Percentiles rank a stretch among this genome's conserved stretches.
Conservation (phyloP, 164 flowering plant species). For the Tetracentron sinense region DNA sequence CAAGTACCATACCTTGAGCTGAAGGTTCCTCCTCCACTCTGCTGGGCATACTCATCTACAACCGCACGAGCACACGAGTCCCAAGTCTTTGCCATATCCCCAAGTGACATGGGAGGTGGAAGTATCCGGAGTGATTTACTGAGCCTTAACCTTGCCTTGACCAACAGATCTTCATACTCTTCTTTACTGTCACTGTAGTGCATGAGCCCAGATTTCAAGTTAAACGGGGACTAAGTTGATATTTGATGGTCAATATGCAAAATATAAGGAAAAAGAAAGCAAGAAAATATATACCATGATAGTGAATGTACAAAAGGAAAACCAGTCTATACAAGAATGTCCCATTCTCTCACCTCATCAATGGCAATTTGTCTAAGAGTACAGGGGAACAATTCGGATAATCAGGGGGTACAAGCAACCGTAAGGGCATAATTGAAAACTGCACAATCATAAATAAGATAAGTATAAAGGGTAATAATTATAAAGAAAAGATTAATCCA, state of each 20-base stretch:
- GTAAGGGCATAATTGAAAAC: conserved; percentile 7
- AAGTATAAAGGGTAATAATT: background rate
- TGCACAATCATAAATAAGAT: background rate
- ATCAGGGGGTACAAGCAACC: conserved; percentile 11
- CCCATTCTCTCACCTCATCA: conserved; percentile 5
- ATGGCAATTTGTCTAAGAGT: conserved; percentile 7
- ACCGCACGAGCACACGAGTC: conserved; percentile 13
- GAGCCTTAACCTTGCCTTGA: conserved; percentile 13
- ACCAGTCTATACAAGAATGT: background rate
- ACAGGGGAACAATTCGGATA: conserved; percentile 21
- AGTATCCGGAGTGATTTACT: conserved; percentile 5
- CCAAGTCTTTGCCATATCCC: conserved; percentile 19
- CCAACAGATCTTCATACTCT: conserved; percentile 6
- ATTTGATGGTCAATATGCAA: background rate
- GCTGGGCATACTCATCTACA: conserved; percentile 15
- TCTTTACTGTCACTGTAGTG: background rate
- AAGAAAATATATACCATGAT: background rate
- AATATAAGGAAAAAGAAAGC: background rate
- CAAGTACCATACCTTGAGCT: conserved; percentile 25
- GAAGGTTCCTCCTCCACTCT: conserved; percentile 28
- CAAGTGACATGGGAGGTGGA: conserved; percentile 15
- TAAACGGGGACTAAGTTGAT: no score
- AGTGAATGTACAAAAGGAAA: background rate
- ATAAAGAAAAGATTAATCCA: background rate
- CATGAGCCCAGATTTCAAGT: no score